Base-by-base conservation (phyloP, 345 rosid species). In the Hypericum androsaemum region DNA sequence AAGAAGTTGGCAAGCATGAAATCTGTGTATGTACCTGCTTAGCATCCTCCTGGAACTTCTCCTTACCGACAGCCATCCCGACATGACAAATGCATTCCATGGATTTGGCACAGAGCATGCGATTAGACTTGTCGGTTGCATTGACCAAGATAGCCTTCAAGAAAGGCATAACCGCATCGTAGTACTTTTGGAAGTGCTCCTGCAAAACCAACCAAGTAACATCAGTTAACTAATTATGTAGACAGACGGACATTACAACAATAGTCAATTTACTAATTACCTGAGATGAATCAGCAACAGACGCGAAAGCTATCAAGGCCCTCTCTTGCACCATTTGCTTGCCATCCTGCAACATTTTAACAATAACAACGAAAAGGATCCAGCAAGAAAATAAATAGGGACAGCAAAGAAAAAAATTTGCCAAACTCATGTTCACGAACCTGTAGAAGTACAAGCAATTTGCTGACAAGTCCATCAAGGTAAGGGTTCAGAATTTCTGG, bases 321-420 rank as follows among this genome's bases (percentile, higher is more conserved):
- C 99, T 97, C 77, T 88, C 99, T 86, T 94, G 97, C 66, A 94
- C 99, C 99, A 94, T 88, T 82, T 88, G 99, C 52, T 86, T 94
- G 64, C 90, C 95, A 79, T 86, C 85, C 99, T 94, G 65, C 64
- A 54, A 10, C n/a, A 14, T 47, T 44, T 37, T 39, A 6, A 62
- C 6, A 58, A 37, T 22, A 22, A 1, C 32, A 22, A 22, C 4
- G 32, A 22, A 22, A 22, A 22, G 32, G n/a, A n/a, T n/a, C n/a
- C n/a, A 22, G 32, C 32, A 22, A 22, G 4, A 22, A 22, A 22
- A 4, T 22, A 22, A 22, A 22, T 22, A 22, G 32, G 32, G 32
- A 22, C 32, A 22, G 7, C 3, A 40, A 12, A 7, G 14, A 47
- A 50, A 52, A 36, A 41, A 13, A n/a, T n/a, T n/a, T n/a, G 15